These are phyloP conservation scores for Lasiodiplodia citricola DNA, from an alignment of 2,329 filamentous ascomycete species.

Conservation along the genomic window DNA sequence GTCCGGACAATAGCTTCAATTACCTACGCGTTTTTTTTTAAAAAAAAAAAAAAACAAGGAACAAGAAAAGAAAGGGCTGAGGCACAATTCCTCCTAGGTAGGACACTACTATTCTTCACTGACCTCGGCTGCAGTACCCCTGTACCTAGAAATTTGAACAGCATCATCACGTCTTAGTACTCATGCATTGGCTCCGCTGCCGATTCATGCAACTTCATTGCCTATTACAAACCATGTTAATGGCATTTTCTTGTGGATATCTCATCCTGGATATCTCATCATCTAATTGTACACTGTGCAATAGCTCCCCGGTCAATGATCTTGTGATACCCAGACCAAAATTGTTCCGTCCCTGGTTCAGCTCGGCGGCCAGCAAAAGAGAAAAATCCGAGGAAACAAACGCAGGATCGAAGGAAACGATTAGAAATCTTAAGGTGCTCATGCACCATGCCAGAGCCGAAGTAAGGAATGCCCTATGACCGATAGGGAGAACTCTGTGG, in stretches of 20 bases:
- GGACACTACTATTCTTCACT: too few relatives aligned
- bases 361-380: neutral
- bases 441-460: neutral
- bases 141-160: too few relatives aligned
- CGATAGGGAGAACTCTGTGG: neutral
- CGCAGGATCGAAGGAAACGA: neutral
- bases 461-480: neutral
- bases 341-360: neutral
- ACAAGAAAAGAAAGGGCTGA: too few relatives aligned
- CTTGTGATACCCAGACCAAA: neutral
- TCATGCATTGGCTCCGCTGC: neutral
- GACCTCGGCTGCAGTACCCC: too few relatives aligned
- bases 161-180: neutral
- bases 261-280: neutral
- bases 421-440: neutral
- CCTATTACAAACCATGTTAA: neutral
- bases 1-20: too few relatives aligned
- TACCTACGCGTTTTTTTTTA: too few relatives aligned
- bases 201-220: neutral
- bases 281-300: slow-evolving; percentile 2
- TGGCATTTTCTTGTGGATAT: neutral
- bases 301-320: neutral
- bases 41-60: too few relatives aligned
- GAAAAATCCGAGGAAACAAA: neutral
- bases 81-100: too few relatives aligned